Base-by-base conservation (phyloP, 164 flowering plant genomes). In the Tinospora cordifolia region DNA sequence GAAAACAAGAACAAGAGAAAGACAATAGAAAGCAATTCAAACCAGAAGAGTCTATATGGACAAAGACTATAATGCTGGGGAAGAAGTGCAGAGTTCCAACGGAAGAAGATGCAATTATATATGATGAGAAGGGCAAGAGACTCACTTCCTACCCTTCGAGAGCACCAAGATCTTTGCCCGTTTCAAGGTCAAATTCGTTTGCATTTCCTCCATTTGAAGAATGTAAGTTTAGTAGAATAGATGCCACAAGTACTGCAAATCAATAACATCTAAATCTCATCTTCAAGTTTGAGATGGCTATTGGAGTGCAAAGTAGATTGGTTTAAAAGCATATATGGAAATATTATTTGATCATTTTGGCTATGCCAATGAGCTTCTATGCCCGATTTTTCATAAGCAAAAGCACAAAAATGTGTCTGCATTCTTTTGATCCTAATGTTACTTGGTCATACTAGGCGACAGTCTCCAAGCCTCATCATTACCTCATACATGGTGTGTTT, bases 41-140 rank as follows among this genome's bases (percentile, higher is more conserved):
- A 46, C 65, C 66, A 8, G 82, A 81, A 46, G 88, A 89, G 0
- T 87, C 72, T 7, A 8, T 88, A n/a, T 90, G 92, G 90, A 87
- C 39, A 71, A 92, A 90, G 77, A 79, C 83, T 1, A 92, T 92
- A 15, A 85, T 91, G 25, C 68, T 91, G 19, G 95, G 97, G 11
- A 93, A 91, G 74, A 89, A 71, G 70, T 87, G 92, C 67, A 83
- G 70, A 72, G 84, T 86, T 2, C 85, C 87, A 0, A 79, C 72
- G 10, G 85, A 86, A 6, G 92, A 84, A 1, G 88, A 83, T 17
- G 72, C 70, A 2, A 58, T 78, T n/a, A 14, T 85, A 11, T 81
- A 75, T 13, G 87, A 87, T 22, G 83, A 74, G 0, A 81, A 82
- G 15, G 90, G 94, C 0, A 75, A 79, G 9, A 77, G 75, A 46